phyloP scores from a whole-genome alignment of 768 basidiomycete species.

The Agaricus sinodeliciosus region DNA sequence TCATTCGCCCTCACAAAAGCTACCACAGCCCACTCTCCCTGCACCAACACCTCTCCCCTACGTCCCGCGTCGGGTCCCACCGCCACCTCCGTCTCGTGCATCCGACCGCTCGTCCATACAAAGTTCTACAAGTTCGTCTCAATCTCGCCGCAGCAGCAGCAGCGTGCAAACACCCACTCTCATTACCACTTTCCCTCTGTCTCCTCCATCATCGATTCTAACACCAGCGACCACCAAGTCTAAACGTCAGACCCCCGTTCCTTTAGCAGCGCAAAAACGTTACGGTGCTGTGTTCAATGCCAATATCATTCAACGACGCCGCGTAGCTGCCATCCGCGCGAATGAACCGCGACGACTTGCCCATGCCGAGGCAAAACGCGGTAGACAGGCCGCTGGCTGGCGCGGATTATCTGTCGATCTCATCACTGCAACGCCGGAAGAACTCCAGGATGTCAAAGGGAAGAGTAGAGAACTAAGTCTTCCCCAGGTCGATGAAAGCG shows the following conservation, averaged over 20 bases:
- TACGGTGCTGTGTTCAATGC: slow-evolving; percentile 63
- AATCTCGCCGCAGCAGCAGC: slow-evolving; percentile 10
- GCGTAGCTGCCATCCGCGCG: slow-evolving; percentile 22
- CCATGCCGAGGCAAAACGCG: slow-evolving; percentile 33
- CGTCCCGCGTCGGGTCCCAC: slow-evolving; percentile 35
- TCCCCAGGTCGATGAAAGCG: slow-evolving; percentile 22
- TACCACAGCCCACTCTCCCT: slow-evolving; percentile 26
- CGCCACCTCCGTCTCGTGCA: slow-evolving; percentile 37
- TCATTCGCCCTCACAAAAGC: slow-evolving; percentile 22
- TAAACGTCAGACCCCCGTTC: slow-evolving; percentile 60
- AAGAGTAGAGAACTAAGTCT: slow-evolving; percentile 2
- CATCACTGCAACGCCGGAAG: slow-evolving; percentile 34
- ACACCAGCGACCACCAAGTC: slow-evolving; percentile 19
- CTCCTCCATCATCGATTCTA: slow-evolving; percentile 12
- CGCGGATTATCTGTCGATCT: slow-evolving; percentile 28
- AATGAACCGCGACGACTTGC: slow-evolving; percentile 18
- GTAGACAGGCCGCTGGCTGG: slow-evolving; percentile 67
- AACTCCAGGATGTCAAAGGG: slow-evolving; percentile 4
- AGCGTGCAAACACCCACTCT: slow-evolving; percentile 19
- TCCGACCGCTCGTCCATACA: slow-evolving; percentile 63
- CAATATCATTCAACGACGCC: slow-evolving; percentile 48
- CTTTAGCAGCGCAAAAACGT: slow-evolving; percentile 52
- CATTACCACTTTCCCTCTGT: slow-evolving; percentile 11
- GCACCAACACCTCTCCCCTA: slow-evolving; percentile 23
- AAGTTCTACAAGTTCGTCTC: slow-evolving; percentile 35